Base-by-base conservation (phyloP, 345 rosid species). In the Tarenaya hassleriana region DNA sequence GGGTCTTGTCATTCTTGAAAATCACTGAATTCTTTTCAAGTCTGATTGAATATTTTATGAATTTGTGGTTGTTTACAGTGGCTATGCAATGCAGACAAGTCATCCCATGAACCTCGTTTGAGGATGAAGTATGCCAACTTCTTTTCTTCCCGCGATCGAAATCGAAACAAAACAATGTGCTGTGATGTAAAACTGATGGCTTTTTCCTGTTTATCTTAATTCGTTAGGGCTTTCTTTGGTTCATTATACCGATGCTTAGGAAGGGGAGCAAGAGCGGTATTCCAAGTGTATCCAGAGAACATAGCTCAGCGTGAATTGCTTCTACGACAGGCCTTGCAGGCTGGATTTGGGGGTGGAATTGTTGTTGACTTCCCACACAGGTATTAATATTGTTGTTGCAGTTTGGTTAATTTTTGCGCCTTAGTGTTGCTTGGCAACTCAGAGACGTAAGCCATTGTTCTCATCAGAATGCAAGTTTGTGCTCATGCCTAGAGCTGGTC, bases 31-130 rank as follows among this genome's bases (percentile, higher is more conserved):
- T 3, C 11, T 4, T 49, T 8, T 49, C 38, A 4, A n/a, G 7
- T 33, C 32, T n/a, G 11, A 31, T 27, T 1, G 11, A 19, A 3
- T 34, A 7, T 16, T 34, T 4, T 33, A 1, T 9, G 14, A 7
- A 16, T 31, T 37, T 8, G 18, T 5, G 39, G 7, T 6, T 58
- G 56, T 16, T 52, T 45, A 1, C 77, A 88, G 95, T 92, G 98
- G 96, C 63, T 88, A 61, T 92, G 98, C 82, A 92, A 92, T 75
- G 95, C 95, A 4, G 95, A 92, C 62, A 92, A 88, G 80, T 85
- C 98, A 55, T 85, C 84, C 4, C 98, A 88, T 61, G 88, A 92
- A 66, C 98, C 96, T 44, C 79, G 70, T 47, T 65, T 81, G 61
- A 75, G 98, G 72, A 63, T 88, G 62, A 92, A 88, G 96, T 88